Evolutionary conservation across 2,329 filamentous ascomycete genomes (phyloP), one percentile per base, ranked within the genome.

Genomic region (Xylaria polymorpha): DNA sequence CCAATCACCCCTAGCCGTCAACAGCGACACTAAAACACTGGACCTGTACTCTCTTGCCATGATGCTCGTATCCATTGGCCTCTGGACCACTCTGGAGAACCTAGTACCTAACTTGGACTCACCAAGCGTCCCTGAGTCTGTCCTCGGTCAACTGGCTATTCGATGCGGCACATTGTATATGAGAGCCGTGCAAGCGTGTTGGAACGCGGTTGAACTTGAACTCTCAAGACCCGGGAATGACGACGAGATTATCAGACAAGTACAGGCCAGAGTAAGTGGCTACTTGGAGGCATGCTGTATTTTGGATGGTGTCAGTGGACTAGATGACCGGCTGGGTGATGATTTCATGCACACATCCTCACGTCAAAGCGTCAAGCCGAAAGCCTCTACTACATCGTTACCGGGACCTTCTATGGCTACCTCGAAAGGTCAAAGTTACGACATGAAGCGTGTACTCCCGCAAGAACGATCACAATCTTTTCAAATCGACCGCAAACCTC

Each of bases 41-140:
- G 92, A 94, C 69, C 81, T 94, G 1, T 94, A 94, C 77, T 90
- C 91, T 7, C 83, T 95, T 1, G 91, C 91, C 20, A 87, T 94
- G 81, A 81, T 94, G 4, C 84, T 95, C 0, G 83, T 94, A 2
- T 92, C 92, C 7, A 88, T 94, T 62, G 92, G 92, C 7, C 80
- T 94, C 9, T 95, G 92, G 92, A 88, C 87, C 3, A 90, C 88
- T 12, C 83, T 94, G 0, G 87, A 88, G 64, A 82, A 84, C 20
- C 80, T 89, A 0, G 82, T 84, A 0, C 78, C 84, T 0, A 80
- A 81, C 44, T 82, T 75, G 75, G 84, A 79, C 53, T 80, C 81
- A 0, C 78, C 88, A 14, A 85, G 85, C 75, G 86, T 92, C 32
- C 81, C 87, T 0, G 87, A 90, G 69, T 87, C 90, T 35, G 85